Evolutionary conservation across 768 basidiomycete species (phyloP).

Genomic region (Mycena latifolia): DNA sequence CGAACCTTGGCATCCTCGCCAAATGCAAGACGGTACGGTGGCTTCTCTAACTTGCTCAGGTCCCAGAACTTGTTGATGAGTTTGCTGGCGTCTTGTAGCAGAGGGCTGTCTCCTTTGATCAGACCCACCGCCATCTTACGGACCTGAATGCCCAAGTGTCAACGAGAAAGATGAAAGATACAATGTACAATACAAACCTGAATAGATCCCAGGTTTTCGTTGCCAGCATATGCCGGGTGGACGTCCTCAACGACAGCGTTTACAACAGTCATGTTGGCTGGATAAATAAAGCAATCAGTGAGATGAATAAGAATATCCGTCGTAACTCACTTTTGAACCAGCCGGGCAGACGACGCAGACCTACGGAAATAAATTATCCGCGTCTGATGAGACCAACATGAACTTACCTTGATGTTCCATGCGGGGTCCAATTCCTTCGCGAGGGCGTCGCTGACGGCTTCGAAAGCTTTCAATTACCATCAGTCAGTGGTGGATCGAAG

Average conservation of each 20-base stretch:
- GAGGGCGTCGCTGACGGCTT: slow-evolving; percentile 53
- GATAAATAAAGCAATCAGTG: background rate
- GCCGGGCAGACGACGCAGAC: slow-evolving; percentile 34
- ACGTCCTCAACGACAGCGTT: slow-evolving; percentile 30
- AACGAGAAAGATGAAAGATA: background rate
- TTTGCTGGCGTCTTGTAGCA: slow-evolving; percentile 32
- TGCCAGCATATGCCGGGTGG: slow-evolving; percentile 32
- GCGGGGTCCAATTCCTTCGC: slow-evolving; percentile 55
- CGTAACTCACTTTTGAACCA: slow-evolving; percentile 34
- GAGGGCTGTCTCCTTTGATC: slow-evolving; percentile 28
- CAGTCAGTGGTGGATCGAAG: background rate
- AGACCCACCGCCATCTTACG: slow-evolving; percentile 12
- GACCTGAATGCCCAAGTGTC: slow-evolving; percentile 7
- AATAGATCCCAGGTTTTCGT: slow-evolving; percentile 35
- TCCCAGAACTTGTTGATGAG: slow-evolving; percentile 34
- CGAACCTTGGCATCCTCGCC: slow-evolving; percentile 38
- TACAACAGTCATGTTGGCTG: slow-evolving; percentile 35
- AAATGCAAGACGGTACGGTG: slow-evolving; percentile 34
- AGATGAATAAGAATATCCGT: background rate
- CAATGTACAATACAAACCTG: slow-evolving; percentile 14
- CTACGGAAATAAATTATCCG: background rate
- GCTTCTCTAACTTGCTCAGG: slow-evolving; percentile 30
- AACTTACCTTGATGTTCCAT: slow-evolving; percentile 62
- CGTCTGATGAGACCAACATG: too few species aligned
- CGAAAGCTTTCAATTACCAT: slow-evolving; percentile 44